Conservation (phyloP, 2,329 filamentous ascomycete species). For the Penicillium vulpinum region DNA sequence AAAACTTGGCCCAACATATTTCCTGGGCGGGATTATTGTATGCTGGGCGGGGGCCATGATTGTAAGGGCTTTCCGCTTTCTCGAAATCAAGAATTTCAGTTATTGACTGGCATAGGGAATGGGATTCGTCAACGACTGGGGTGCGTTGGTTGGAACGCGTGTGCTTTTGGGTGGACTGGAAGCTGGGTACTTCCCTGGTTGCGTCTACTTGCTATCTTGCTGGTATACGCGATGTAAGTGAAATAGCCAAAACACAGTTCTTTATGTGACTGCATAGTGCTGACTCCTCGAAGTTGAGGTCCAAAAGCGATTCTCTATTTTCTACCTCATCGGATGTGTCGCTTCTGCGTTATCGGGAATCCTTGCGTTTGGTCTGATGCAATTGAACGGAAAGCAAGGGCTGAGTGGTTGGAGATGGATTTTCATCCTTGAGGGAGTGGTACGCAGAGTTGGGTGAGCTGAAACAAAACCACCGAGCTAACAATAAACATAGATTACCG, state of each 20-base stretch:
- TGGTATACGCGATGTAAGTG: constrained; percentile 61
- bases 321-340: constrained; percentile 53
- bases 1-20: constrained; percentile 32
- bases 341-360: constrained; percentile 52
- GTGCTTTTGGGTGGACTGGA: constrained; percentile 32
- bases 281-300: constrained; percentile 25
- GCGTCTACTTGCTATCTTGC: constrained; percentile 70
- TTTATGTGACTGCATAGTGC: background rate
- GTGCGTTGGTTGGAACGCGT: constrained; percentile 27
- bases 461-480: background rate
- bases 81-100: too few species aligned
- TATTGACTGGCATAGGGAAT: constrained; percentile 25
- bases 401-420: constrained; percentile 55
- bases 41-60: constrained; percentile 33
- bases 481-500: constrained; percentile 25
- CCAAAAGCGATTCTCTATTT: constrained; percentile 42
- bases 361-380: constrained; percentile 44
- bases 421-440: constrained; percentile 55
- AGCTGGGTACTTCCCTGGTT: constrained; percentile 66
- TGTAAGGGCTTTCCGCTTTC: constrained; percentile 12
- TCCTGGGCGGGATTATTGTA: constrained; percentile 31
- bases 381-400: constrained; percentile 46
- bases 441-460: constrained; percentile 9
- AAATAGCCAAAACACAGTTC: background rate
- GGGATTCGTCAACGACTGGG: constrained; percentile 33